phyloP scores from a whole-genome alignment of 1,139 yeast species.

The Candida tunisiensis region DNA sequence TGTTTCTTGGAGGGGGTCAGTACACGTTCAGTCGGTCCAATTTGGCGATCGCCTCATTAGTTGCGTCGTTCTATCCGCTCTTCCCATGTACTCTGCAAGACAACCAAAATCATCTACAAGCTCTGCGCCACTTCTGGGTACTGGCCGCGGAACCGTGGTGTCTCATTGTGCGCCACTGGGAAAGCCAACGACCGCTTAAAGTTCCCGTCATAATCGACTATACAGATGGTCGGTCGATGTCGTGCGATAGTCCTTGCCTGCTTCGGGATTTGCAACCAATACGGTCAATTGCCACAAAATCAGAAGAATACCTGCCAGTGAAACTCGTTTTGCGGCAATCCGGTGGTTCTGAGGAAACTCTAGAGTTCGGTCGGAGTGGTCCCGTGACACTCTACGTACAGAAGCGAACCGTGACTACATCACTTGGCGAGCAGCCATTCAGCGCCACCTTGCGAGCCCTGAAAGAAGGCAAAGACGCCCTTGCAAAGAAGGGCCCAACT shows the following conservation, averaged over 20 bases:
- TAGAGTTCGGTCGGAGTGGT: no score
- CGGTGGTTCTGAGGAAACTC: no score
- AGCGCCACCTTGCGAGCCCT: no score
- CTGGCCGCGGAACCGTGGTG: slow-evolving; percentile 72
- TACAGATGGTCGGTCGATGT: slow-evolving; percentile 22
- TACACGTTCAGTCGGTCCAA: slow-evolving; percentile 54
- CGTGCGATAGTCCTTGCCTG: slow-evolving; percentile 41
- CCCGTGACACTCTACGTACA: no score
- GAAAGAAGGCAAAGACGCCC: no score
- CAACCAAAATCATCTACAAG: slow-evolving; percentile 56
- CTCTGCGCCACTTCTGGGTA: slow-evolving; percentile 85
- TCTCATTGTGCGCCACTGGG: slow-evolving; percentile 54
- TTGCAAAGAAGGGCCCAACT: no score
- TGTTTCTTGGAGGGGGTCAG: slow-evolving; percentile 88
- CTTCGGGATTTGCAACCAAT: slow-evolving; percentile 45
- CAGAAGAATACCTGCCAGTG: slow-evolving; percentile 15
- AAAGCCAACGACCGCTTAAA: slow-evolving; percentile 23
- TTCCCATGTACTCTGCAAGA: slow-evolving; percentile 30
- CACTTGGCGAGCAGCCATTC: no score
- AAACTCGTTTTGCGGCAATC: no score
- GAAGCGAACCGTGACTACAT: no score
- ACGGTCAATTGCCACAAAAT: slow-evolving; percentile 23
- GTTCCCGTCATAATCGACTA: slow-evolving; percentile 32
- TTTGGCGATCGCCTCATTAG: slow-evolving; percentile 55
- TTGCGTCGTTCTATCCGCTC: slow-evolving; percentile 62